Percentiles rank a stretch among this genome's conserved stretches.
These are phyloP conservation scores for Trypanosoma mega DNA, from an alignment of 208 protist species.

Conservation along the genomic window DNA sequence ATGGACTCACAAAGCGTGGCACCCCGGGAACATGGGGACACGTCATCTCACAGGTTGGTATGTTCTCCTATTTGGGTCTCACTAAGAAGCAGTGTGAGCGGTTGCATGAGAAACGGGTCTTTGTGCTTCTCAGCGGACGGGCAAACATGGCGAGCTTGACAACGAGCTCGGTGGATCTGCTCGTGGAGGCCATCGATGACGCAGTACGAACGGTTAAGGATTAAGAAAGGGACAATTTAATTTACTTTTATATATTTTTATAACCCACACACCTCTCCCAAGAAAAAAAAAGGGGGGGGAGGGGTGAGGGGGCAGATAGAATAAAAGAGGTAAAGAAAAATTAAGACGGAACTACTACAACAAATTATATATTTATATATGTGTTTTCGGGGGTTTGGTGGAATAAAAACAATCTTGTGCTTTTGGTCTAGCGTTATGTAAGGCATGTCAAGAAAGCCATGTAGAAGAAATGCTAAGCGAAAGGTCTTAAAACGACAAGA, in stretches of 20 bases:
- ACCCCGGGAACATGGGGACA: conserved; percentile 94
- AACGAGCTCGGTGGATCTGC: conserved; percentile 43
- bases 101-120: conserved; percentile 65
- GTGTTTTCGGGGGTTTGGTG: too few species aligned
- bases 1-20: conserved; percentile 64
- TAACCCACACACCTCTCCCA: too few species aligned
- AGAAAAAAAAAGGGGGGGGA: too few species aligned
- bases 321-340: too few species aligned
- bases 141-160: conserved; percentile 87
- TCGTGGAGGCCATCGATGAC: conserved; percentile 66
- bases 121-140: conserved; percentile 69
- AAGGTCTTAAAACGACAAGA: too few species aligned
- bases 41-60: conserved; percentile 96
- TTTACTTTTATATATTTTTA: background rate
- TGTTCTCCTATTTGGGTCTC: conserved; percentile 98
- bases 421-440: too few species aligned
- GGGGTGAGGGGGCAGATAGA: too few species aligned
- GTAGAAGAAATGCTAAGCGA: too few species aligned
- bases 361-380: too few species aligned
- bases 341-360: too few species aligned
- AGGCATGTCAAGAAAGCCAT: too few species aligned
- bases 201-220: conserved; percentile 37
- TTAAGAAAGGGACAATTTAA: background rate
- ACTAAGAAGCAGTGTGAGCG: conserved; percentile 78
- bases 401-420: too few species aligned